Evolutionary conservation across 2,329 filamentous ascomycete genomes (phyloP).

Genomic region (Sclerotinia glacialis): DNA sequence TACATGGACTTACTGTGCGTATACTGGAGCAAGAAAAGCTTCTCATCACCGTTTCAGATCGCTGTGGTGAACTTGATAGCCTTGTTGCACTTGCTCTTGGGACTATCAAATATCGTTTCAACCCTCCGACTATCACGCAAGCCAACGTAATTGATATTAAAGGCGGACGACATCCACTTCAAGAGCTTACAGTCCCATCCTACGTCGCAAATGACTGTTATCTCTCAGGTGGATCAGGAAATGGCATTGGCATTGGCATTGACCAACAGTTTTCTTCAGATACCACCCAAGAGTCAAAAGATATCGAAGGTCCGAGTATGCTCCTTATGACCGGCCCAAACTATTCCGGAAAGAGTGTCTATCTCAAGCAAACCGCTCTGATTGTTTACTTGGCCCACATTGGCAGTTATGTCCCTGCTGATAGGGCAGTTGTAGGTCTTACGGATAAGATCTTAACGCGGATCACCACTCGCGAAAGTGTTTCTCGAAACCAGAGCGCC

Average conservation of each 20-base stretch:
- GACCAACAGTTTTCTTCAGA: conserved; percentile 14
- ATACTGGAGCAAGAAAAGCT: conserved; percentile 67
- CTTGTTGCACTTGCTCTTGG: conserved; percentile 76
- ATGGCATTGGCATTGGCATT: conserved; percentile 28
- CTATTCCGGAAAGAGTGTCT: conserved; percentile 94
- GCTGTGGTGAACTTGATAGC: conserved; percentile 84
- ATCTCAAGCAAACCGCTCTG: conserved; percentile 87
- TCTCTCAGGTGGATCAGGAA: conserved; percentile 59
- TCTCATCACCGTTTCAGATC: conserved; percentile 68
- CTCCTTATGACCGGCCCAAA: conserved; percentile 89
- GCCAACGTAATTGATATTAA: conserved; percentile 70
- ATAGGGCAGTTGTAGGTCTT: conserved; percentile 71
- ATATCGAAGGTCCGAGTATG: conserved; percentile 55
- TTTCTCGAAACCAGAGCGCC: conserved; percentile 57
- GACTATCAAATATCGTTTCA: conserved; percentile 71
- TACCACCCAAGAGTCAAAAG: conserved; percentile 15
- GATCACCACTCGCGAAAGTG: conserved; percentile 69
- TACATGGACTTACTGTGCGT: conserved; percentile 69
- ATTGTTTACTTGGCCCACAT: conserved; percentile 92
- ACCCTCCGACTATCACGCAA: conserved; percentile 64
- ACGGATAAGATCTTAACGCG: conserved; percentile 92
- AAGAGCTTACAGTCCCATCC: conserved; percentile 75
- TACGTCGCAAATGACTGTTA: conserved; percentile 81
- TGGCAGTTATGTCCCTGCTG: conserved; percentile 86
- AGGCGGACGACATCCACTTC: conserved; percentile 80